A percentile compares a stretch with the other conserved stretches of the same genome.
These are phyloP conservation scores for Vanderwaltozyma yarrowii DNA, from an alignment of 805 yeast species.

Conservation along the genomic window DNA sequence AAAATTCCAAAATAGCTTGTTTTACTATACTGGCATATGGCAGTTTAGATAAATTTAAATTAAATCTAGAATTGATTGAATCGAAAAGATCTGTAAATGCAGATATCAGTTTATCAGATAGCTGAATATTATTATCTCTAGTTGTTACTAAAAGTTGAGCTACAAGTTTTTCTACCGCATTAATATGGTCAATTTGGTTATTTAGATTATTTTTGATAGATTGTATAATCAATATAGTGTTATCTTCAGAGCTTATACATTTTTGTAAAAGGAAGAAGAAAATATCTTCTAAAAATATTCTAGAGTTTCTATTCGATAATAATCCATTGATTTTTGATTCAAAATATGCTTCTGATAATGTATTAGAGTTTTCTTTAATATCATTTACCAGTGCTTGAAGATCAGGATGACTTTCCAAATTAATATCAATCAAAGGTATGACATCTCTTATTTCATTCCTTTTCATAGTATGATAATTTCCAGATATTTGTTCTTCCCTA, in stretches of 20 bases:
- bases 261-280: conserved; percentile 19
- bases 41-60: conserved; percentile 4
- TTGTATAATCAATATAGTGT: conserved; percentile 8
- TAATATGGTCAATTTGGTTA: conserved; percentile 13
- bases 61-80: conserved; percentile 3
- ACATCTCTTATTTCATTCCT: no score
- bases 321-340: conserved; percentile 1
- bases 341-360: not conserved
- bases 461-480: not conserved
- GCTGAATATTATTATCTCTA: not conserved
- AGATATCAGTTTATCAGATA: not conserved
- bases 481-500: not conserved
- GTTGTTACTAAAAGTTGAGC: not conserved
- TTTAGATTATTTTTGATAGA: conserved; percentile 13
- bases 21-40: conserved; percentile 8
- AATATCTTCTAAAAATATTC: conserved; percentile 29
- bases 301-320: conserved; percentile 3
- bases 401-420: not conserved
- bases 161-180: conserved; percentile 10
- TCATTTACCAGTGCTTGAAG: conserved; percentile 2
- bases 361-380: not conserved
- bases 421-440: not conserved
- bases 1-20: conserved; percentile 9
- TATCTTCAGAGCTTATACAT: conserved; percentile 8
- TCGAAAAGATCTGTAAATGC: not conserved